A percentile compares a stretch with the other conserved stretches of the same genome.
Conservation (phyloP, 495 filamentous ascomycete genomes). For the Aspergillus carlsbadensis region DNA sequence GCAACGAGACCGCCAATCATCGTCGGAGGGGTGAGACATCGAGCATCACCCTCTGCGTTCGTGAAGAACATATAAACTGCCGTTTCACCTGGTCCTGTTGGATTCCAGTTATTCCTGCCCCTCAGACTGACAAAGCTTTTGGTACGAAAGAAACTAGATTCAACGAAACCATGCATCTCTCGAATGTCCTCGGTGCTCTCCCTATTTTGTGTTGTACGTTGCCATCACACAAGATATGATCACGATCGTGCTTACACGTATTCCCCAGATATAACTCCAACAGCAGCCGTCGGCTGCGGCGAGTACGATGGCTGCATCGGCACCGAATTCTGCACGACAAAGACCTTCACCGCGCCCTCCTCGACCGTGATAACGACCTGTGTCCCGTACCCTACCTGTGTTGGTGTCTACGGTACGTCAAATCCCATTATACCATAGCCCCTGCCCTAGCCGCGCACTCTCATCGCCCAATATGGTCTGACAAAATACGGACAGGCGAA, state of each 20-base stretch:
- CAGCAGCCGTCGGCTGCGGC: slow-evolving; percentile 18
- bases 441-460: not conserved
- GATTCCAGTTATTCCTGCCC: too few relatives aligned
- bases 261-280: slow-evolving; percentile 7
- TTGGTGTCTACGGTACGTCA: slow-evolving; percentile 31
- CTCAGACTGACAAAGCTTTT: too few relatives aligned
- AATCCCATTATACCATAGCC: not conserved
- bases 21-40: slow-evolving; percentile 9
- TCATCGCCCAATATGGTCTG: not conserved
- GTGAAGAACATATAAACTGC: not conserved
- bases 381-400: slow-evolving; percentile 32
- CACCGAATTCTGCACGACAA: slow-evolving; percentile 33
- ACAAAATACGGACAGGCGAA: not conserved
- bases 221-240: not conserved
- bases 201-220: too few relatives aligned
- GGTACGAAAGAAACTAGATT: too few relatives aligned
- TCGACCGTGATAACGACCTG: slow-evolving; percentile 34
- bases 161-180: too few relatives aligned
- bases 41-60: not conserved
- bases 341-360: slow-evolving; percentile 25
- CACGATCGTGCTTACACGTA: not conserved
- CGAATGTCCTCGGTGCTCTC: too few relatives aligned
- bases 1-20: slow-evolving; percentile 10
- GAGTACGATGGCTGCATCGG: slow-evolving; percentile 27
- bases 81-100: too few relatives aligned